phyloP scores from a whole-genome alignment of 2,329 filamentous ascomycete genomes.

The Ascomycota sp. region DNA sequence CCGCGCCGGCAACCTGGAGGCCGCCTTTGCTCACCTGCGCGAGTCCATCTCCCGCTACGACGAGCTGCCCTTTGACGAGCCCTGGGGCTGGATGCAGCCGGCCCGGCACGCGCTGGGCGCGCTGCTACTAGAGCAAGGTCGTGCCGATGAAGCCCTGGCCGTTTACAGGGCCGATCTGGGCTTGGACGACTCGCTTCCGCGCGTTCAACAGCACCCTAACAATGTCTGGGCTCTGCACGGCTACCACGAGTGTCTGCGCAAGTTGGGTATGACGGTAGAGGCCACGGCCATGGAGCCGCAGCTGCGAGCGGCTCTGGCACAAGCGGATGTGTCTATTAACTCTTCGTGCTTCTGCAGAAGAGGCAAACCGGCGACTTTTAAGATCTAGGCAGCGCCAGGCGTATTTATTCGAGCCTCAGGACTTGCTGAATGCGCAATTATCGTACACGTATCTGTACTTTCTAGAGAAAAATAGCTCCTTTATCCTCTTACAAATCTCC shows the following conservation, averaged over 20 bases:
- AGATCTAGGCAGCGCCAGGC: too few relatives aligned
- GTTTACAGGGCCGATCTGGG: slow-evolving; percentile 44
- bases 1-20: slow-evolving; percentile 33
- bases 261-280: slow-evolving; percentile 20
- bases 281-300: slow-evolving; percentile 17
- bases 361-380: slow-evolving; percentile 3
- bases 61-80: slow-evolving; percentile 47
- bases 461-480: too few relatives aligned
- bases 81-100: slow-evolving; percentile 67
- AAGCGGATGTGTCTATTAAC: slow-evolving; percentile 38
- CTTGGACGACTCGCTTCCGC: slow-evolving; percentile 34
- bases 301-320: slow-evolving; percentile 27
- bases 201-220: slow-evolving; percentile 45
- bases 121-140: slow-evolving; percentile 44
- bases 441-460: too few relatives aligned
- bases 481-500: too few relatives aligned
- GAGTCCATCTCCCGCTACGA: slow-evolving; percentile 40
- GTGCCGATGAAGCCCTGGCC: slow-evolving; percentile 30
- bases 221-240: slow-evolving; percentile 63
- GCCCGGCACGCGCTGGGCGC: slow-evolving; percentile 51
- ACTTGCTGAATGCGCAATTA: too few relatives aligned
- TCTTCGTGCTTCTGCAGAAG: slow-evolving; percentile 12
- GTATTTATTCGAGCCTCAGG: too few relatives aligned
- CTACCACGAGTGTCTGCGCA: slow-evolving; percentile 46
- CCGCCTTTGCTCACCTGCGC: slow-evolving; percentile 38